These are phyloP conservation scores for Beta corolliflora DNA, from an alignment of 179 eudicot species.

Conservation along the genomic window DNA sequence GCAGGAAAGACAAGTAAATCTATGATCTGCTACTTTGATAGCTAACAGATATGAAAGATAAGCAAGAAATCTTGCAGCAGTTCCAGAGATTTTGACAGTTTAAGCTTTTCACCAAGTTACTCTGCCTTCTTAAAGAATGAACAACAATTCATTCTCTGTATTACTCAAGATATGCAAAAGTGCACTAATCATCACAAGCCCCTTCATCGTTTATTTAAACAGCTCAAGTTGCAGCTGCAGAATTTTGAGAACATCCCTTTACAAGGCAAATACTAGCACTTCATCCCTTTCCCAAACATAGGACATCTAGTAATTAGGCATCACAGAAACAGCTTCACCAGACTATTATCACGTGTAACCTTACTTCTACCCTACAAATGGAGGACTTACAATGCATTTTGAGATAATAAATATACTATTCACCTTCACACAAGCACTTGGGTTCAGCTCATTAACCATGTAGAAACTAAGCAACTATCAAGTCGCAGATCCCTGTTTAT, in stretches of 20 bases:
- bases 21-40: background rate
- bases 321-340: background rate
- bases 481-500: background rate
- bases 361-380: background rate
- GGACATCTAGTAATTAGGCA: background rate
- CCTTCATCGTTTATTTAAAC: background rate
- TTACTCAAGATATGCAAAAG: background rate
- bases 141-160: background rate
- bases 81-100: background rate
- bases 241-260: background rate
- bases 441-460: background rate
- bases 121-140: background rate
- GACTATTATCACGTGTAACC: background rate
- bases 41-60: background rate
- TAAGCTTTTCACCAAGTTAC: background rate
- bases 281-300: background rate
- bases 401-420: background rate
- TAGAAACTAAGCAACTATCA: constrained; percentile 2
- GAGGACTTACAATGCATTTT: background rate
- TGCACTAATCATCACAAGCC: background rate
- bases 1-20: background rate
- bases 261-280: background rate
- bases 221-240: background rate
- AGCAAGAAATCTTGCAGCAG: background rate
- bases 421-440: background rate